Evolutionary conservation across 257 asterid species (phyloP), one percentile per base, ranked within the genome.

Genomic region (Plantago ovata): DNA sequence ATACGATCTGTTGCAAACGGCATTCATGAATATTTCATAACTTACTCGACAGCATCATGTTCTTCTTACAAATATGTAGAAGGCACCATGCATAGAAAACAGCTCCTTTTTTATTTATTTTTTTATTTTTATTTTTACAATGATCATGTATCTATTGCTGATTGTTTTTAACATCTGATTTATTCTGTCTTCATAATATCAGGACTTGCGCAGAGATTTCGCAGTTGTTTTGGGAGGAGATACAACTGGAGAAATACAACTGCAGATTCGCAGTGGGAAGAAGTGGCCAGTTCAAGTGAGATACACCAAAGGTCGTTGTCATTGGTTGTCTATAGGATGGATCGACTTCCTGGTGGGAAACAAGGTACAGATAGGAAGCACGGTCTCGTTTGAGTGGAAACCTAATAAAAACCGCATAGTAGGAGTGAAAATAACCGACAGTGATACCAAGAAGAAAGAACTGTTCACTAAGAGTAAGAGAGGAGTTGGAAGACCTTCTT

Each of bases 271-370:
- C 10, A 15, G 24, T 18, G 16, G 55, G 18, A 49, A 33, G 24
- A 49, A 19, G 55, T 49, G 55, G 55, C 38, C 55, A 21, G 36
- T 49, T 9, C 16, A 49, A 48, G 54, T 49, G 14, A 21, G 20
- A 49, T 4, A 20, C 55, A 24, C 8, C 6, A 16, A 48, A 20
- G 3, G 1, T 22, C 21, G 13, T 33, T 21, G 7, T 49, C 0
- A 4, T 4, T 4, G 55, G 24, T 7, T 49, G 38, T 6, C 8
- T 4, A 22, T 4, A 12, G 55, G 55, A 22, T 49, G 55, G 55
- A 49, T 20, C 18, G 55, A 58, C 47, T 58, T 58, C 33, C 38
- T 58, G 51, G 21, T 58, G 13, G 62, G 51, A 13, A 22, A n/a
- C 33, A 58, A 58, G 51, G 52, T 58, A 12, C 2, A n/a, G 0